Percentiles rank a stretch among this genome's conserved stretches.
These are phyloP conservation scores for Ambrosia artemisiifolia DNA, from an alignment of 129 eudicot species.

Conservation along the genomic window DNA sequence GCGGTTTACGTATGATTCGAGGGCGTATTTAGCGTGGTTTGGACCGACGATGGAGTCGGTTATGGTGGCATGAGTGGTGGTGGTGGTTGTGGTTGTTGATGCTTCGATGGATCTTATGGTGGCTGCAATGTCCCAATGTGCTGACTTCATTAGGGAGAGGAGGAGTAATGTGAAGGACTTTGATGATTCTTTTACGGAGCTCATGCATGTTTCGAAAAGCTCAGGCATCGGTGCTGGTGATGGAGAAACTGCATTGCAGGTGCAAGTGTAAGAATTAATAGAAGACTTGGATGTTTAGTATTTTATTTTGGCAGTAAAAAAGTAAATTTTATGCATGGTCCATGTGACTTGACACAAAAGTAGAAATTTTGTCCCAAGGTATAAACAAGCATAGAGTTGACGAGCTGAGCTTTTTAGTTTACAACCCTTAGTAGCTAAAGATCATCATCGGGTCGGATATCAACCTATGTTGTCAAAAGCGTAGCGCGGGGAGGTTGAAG, in stretches of 20 bases:
- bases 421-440: too few species aligned
- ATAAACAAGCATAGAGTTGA: too few species aligned
- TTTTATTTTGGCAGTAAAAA: too few species aligned
- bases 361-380: too few species aligned
- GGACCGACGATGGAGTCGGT: slow-evolving; percentile 56
- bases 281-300: too few species aligned
- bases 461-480: too few species aligned
- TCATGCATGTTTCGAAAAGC: slow-evolving; percentile 68
- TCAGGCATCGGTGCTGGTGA: slow-evolving; percentile 60
- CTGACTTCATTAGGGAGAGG: slow-evolving; percentile 92
- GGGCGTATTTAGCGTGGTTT: slow-evolving; percentile 85
- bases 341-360: too few species aligned
- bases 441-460: too few species aligned
- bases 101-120: slow-evolving; percentile 93
- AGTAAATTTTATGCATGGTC: too few species aligned
- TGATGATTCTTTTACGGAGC: slow-evolving; percentile 75
- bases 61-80: slow-evolving; percentile 23
- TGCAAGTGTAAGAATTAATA: not conserved
- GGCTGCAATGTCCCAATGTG: slow-evolving; percentile 96
- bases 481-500: too few species aligned
- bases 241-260: slow-evolving; percentile 46
- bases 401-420: too few species aligned
- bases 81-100: slow-evolving; percentile 19
- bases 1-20: slow-evolving; percentile 82
- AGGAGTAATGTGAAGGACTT: slow-evolving; percentile 81